Evolutionary conservation across 805 yeast genomes (phyloP), one percentile per base, ranked within the genome.

Genomic region (Monosporozyma aquatica): DNA sequence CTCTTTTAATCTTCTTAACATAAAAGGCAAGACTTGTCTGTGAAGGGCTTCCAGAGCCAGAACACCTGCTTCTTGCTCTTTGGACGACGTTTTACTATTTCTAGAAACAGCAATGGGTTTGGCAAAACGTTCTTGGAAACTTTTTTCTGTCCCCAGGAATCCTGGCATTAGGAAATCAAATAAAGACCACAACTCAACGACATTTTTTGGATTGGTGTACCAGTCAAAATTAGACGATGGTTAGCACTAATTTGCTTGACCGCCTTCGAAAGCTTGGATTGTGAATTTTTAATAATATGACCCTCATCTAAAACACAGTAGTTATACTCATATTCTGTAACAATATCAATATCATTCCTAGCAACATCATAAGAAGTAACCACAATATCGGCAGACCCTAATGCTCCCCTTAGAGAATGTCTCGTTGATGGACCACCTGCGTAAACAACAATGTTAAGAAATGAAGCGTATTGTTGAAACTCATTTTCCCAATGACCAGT

Each of bases 401-500:
- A 66, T 42, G 71, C 62, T 1, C 66, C 53, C 29, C 86, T 69
- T 21, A 87, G 62, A 6, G 74, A 64, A 6, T 71, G 58, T 55
- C 99, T 72, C 2, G 72, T 66, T 4, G 82, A 66, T 3, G 98
- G 97, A 5, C 87, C 80, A n/a, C 99, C 98, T 17, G 94, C 95
- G 62, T 90, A 90, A 2, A 87, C 92, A 22, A 85, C 59, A 5
- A 86, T 83, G 35, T 75, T 78, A 66, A 92, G 68, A 49, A 83
- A 82, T 35, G 97, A 95, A 0, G 97, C 84, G 61, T 87, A 92
- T 48, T 84, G 87, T 47, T 77, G 75, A 50, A 92, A 70, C 63
- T 92, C 99, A 59, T 87, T 95, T 59, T 87, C 95, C 99, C 99
- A 92, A 64, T 92, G 99, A 18, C 99, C 98, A 2, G 97, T 89